Percentiles rank a stretch among this genome's conserved stretches.
Evolutionary conservation across 345 rosid species (phyloP).

Genomic region (Cardamine chenopodiifolia): DNA sequence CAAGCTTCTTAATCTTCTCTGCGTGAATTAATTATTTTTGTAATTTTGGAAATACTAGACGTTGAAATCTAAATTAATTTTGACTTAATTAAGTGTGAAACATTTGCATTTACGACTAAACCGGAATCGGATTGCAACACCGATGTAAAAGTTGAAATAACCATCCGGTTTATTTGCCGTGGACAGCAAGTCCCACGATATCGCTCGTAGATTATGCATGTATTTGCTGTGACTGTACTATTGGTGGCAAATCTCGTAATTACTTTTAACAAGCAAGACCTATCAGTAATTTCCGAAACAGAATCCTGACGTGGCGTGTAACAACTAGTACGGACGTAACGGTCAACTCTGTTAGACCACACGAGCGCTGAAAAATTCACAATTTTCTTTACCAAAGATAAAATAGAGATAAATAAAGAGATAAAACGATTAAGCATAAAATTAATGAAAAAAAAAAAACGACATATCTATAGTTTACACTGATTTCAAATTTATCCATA

Average conservation of each 20-base stretch:
- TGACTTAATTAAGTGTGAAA: background rate
- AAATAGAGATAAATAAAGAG: background rate
- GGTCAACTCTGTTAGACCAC: background rate
- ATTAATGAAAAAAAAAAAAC: background rate
- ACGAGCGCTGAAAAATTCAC: background rate
- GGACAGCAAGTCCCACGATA: slow-evolving; percentile 27
- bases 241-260: slow-evolving; percentile 15
- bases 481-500: background rate
- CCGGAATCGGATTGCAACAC: slow-evolving; percentile 11
- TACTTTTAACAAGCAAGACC: background rate
- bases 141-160: background rate
- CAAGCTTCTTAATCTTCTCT: background rate
- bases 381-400: background rate
- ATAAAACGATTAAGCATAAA: background rate
- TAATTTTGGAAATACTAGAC: background rate
- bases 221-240: slow-evolving; percentile 10
- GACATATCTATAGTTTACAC: background rate
- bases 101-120: background rate
- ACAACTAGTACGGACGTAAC: slow-evolving; percentile 23
- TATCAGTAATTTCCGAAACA: background rate
- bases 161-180: slow-evolving; percentile 25
- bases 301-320: slow-evolving; percentile 35
- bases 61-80: background rate
- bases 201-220: slow-evolving; percentile 37
- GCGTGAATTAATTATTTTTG: background rate